Percentiles rank a stretch among this genome's conserved stretches.
These are phyloP conservation scores for Colletotrichum brevisporum DNA, from an alignment of 2,329 filamentous ascomycete species.

Conservation along the genomic window DNA sequence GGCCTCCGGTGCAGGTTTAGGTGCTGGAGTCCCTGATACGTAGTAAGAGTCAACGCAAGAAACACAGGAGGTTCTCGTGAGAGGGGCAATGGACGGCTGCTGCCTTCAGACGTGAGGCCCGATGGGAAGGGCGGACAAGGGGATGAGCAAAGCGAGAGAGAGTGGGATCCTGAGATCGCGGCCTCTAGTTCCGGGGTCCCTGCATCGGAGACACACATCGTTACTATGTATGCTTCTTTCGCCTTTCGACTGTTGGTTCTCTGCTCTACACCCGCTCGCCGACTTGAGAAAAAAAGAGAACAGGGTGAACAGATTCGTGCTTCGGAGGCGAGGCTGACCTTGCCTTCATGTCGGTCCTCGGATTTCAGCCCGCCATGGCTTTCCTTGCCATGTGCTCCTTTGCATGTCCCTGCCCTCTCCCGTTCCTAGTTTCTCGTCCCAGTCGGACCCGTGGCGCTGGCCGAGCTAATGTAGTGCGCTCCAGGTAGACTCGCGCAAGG, in stretches of 20 bases:
- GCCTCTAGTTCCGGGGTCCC: constrained; percentile 15
- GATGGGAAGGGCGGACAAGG: constrained; percentile 6
- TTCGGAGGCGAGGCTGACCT: not conserved
- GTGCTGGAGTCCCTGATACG: not conserved
- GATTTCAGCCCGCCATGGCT: constrained; percentile 15
- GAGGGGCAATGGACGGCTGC: not conserved
- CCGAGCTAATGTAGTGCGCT: constrained; percentile 29
- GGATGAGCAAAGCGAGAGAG: constrained; percentile 19
- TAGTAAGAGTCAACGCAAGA: not conserved
- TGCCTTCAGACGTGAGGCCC: constrained; percentile 8
- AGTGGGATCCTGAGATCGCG: constrained; percentile 5
- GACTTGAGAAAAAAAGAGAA: too few species aligned
- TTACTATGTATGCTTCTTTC: constrained; percentile 23
- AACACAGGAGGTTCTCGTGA: too few species aligned
- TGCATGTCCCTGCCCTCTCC: constrained; percentile 23
- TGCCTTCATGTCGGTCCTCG: constrained; percentile 15
- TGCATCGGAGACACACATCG: constrained; percentile 29
- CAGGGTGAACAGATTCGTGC: not conserved
- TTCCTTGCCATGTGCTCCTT: constrained; percentile 17
- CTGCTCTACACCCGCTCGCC: not conserved
- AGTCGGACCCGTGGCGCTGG: constrained; percentile 32
- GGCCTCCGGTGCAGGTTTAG: not conserved
- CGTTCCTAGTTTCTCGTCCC: constrained; percentile 11
- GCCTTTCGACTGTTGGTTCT: constrained; percentile 1
- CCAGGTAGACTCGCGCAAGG: constrained; percentile 1